These are phyloP conservation scores for Aspergillus sparsus DNA, from an alignment of 495 filamentous ascomycete genomes.

Conservation along the genomic window DNA sequence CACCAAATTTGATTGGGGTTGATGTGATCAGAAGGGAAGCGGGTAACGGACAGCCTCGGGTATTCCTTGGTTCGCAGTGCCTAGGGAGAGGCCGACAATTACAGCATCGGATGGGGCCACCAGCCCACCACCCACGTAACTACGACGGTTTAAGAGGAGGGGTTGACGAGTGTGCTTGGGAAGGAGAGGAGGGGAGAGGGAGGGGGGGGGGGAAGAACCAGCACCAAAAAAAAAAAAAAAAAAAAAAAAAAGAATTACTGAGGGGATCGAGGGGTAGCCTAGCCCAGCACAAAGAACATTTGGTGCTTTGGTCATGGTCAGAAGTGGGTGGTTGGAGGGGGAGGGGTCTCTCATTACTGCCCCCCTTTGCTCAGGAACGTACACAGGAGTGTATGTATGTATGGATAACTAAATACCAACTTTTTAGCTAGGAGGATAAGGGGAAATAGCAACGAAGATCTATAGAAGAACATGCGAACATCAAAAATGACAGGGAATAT, in stretches of 20 bases:
- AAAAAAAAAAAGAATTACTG: no score
- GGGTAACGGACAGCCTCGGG: slow-evolving; percentile 14
- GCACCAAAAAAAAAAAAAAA: no score
- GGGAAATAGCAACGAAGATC: slow-evolving; percentile 18
- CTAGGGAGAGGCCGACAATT: slow-evolving; percentile 5
- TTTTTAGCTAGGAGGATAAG: neutral
- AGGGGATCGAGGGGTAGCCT: slow-evolving; percentile 24
- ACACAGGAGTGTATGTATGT: no score
- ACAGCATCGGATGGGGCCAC: slow-evolving; percentile 13
- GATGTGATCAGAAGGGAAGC: slow-evolving; percentile 10
- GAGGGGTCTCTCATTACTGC: slow-evolving; percentile 8
- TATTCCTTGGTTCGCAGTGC: slow-evolving; percentile 7
- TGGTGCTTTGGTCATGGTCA: neutral
- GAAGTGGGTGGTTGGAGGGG: slow-evolving; percentile 23
- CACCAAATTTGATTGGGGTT: slow-evolving; percentile 12
- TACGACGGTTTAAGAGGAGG: slow-evolving; percentile 18
- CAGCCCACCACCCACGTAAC: slow-evolving; percentile 19
- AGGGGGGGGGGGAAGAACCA: neutral
- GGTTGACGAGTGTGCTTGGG: slow-evolving; percentile 19
- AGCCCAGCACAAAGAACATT: slow-evolving; percentile 2
- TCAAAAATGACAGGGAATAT: slow-evolving; percentile 9
- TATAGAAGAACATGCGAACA: slow-evolving; percentile 11
- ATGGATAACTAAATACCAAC: no score
- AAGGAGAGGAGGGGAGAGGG: slow-evolving; percentile 1
- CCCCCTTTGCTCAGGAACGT: neutral